A percentile compares a stretch with the other conserved stretches of the same genome.
phyloP scores from a whole-genome alignment of 1,139 yeast genomes.

The Yamadazyma jaroonii region DNA sequence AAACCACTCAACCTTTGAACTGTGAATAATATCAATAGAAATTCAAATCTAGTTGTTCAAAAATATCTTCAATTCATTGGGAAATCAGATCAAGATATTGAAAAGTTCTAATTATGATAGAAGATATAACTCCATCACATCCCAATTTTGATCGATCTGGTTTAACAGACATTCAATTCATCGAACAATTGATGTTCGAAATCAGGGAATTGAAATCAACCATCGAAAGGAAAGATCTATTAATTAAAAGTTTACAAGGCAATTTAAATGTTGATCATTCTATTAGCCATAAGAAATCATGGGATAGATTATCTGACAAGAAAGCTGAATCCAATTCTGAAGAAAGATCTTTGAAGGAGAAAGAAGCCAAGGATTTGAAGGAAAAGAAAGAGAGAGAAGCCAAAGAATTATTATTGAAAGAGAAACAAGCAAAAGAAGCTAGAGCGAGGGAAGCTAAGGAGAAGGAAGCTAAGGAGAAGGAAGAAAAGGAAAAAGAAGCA shows the following conservation, averaged over 20 bases:
- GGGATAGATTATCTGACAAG: no score
- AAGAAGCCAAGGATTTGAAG: no score
- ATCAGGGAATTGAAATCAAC: conserved; percentile 28
- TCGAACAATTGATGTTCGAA: conserved; percentile 37
- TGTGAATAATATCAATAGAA: no score
- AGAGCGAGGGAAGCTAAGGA: background rate
- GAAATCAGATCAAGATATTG: background rate
- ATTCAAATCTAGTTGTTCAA: no score
- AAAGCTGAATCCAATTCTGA: no score
- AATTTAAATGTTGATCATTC: conserved; percentile 5
- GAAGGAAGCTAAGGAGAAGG: background rate
- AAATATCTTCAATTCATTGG: no score
- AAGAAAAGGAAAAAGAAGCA: background rate
- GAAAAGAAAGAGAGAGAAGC: no score
- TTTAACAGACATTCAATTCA: conserved; percentile 30
- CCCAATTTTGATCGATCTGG: conserved; percentile 33
- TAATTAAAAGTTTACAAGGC: conserved; percentile 20
- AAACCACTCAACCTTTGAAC: no score
- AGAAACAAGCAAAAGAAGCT: background rate
- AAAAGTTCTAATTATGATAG: background rate
- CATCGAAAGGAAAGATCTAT: conserved; percentile 13
- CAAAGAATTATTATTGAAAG: background rate
- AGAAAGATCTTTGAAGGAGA: no score
- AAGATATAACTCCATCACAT: conserved; percentile 34
- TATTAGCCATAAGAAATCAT: no score